These are phyloP conservation scores for Podila horticola DNA, from an alignment of 192 early-diverging fungal species.

Conservation along the genomic window DNA sequence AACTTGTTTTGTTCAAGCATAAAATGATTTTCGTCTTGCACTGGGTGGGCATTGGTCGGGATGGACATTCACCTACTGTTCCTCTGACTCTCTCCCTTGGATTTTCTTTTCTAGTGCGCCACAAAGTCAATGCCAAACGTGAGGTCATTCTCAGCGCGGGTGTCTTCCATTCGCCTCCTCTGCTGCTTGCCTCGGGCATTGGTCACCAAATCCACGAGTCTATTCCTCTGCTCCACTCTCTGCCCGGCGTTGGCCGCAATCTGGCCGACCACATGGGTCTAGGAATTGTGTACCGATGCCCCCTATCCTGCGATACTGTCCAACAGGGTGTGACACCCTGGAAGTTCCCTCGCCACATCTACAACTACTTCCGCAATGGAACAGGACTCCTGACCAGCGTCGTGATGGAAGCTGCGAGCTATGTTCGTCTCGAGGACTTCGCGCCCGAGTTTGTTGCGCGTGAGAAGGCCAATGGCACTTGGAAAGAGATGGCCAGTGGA, in stretches of 20 bases:
- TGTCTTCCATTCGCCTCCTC: neutral
- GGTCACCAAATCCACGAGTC: constrained; percentile 11
- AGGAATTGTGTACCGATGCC: constrained; percentile 9
- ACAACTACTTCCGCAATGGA: constrained; percentile 10
- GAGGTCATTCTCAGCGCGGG: constrained; percentile 3
- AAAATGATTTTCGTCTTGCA: no score
- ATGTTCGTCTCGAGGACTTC: constrained; percentile 23
- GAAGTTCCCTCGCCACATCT: neutral
- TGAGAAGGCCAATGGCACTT: constrained; percentile 25
- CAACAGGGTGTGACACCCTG: neutral
- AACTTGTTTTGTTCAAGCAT: no score
- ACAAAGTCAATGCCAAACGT: neutral
- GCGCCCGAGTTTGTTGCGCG: constrained; percentile 26
- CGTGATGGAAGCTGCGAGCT: constrained; percentile 10
- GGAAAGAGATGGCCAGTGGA: constrained; percentile 21
- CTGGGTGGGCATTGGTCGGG: no score
- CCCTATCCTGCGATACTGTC: neutral
- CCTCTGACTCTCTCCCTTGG: no score
- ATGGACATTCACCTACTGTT: no score
- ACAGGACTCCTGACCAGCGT: constrained; percentile 10
- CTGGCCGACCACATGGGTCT: constrained; percentile 40
- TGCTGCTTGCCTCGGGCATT: constrained; percentile 12
- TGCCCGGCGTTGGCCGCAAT: constrained; percentile 49
- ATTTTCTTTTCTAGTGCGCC: neutral
- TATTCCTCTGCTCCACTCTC: constrained; percentile 24